phyloP scores from a whole-genome alignment of 1,284 basidiomycete species.

The Moesziomyces aphidis region DNA sequence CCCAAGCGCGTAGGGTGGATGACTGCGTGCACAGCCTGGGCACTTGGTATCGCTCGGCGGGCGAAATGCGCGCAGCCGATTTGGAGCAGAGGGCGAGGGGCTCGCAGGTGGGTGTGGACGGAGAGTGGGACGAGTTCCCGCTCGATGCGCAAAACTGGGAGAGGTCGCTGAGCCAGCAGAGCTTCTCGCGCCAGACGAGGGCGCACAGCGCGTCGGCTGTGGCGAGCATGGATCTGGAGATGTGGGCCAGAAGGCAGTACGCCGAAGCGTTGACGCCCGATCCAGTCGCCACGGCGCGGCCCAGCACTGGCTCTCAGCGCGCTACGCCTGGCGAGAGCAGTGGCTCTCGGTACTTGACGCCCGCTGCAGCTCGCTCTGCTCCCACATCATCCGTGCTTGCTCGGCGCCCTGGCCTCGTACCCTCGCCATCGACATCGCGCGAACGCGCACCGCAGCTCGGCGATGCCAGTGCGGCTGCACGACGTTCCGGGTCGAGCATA shows the following conservation, averaged over 20 bases:
- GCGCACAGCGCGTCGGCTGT: constrained; percentile 27
- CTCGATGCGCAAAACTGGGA: constrained; percentile 48
- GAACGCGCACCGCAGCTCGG: constrained; percentile 16
- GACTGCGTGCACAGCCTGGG: constrained; percentile 45
- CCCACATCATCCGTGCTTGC: constrained; percentile 13
- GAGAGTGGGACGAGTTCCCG: constrained; percentile 52
- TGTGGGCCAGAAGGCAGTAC: constrained; percentile 23
- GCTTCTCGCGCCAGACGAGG: constrained; percentile 16
- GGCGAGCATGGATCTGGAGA: constrained; percentile 13
- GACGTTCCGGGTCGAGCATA: constrained; percentile 4
- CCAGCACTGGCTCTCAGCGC: constrained; percentile 1
- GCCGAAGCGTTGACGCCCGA: constrained; percentile 1
- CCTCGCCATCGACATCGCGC: constrained; percentile 14
- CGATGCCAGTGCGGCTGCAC: constrained; percentile 3
- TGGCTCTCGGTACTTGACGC: constrained; percentile 15
- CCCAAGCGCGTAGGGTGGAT: constrained; percentile 22
- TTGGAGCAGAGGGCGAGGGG: constrained; percentile 15
- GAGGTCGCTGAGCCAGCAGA: constrained; percentile 29
- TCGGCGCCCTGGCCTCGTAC: neutral
- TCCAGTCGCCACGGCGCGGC: neutral
- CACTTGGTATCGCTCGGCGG: constrained; percentile 44
- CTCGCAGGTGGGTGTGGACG: constrained; percentile 38
- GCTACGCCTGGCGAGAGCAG: neutral
- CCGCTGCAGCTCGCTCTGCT: constrained; percentile 33
- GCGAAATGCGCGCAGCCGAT: constrained; percentile 6